Percentiles rank a stretch among this genome's conserved stretches.
These are phyloP conservation scores for Ilex paraguariensis DNA, from an alignment of 305 asterid genomes.

Conservation along the genomic window DNA sequence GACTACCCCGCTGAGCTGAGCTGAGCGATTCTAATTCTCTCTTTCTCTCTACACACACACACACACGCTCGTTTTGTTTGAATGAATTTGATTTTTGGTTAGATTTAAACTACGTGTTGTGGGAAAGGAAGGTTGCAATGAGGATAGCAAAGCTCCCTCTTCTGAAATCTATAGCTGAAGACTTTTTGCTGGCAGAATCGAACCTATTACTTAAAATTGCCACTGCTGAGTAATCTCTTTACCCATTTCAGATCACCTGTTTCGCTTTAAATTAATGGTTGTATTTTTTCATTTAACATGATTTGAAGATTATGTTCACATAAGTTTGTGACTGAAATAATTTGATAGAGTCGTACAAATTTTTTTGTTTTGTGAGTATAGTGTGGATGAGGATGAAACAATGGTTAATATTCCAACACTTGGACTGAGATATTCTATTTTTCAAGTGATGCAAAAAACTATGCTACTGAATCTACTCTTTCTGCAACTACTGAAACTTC, in stretches of 20 bases:
- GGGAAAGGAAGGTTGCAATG: conserved; percentile 22
- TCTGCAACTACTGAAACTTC: too few relatives aligned
- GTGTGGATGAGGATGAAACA: conserved; percentile 33
- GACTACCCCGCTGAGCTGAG: conserved; percentile 42
- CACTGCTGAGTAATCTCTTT: conserved; percentile 20
- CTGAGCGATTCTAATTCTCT: conserved; percentile 22
- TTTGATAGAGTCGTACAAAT: too few relatives aligned
- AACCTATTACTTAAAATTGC: conserved; percentile 27
- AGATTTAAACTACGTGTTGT: too few relatives aligned
- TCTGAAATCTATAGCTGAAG: conserved; percentile 29
- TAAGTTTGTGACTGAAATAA: too few relatives aligned
- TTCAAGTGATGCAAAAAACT: conserved; percentile 20
- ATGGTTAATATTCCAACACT: conserved; percentile 36
- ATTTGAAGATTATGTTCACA: background rate
- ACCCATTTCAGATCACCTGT: background rate
- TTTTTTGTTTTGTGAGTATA: background rate
- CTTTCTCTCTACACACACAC: background rate
- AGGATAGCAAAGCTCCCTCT: conserved; percentile 52
- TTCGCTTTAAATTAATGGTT: background rate
- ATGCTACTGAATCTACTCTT: conserved; percentile 28
- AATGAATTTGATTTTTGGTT: too few relatives aligned
- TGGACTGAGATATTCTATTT: conserved; percentile 29
- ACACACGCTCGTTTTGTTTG: too few relatives aligned
- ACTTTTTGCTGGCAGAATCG: conserved; percentile 42
- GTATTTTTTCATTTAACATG: background rate